Evolutionary conservation across 2,329 filamentous ascomycete genomes (phyloP), one percentile per base, ranked within the genome.

Genomic region (Beauveria bassiana): DNA sequence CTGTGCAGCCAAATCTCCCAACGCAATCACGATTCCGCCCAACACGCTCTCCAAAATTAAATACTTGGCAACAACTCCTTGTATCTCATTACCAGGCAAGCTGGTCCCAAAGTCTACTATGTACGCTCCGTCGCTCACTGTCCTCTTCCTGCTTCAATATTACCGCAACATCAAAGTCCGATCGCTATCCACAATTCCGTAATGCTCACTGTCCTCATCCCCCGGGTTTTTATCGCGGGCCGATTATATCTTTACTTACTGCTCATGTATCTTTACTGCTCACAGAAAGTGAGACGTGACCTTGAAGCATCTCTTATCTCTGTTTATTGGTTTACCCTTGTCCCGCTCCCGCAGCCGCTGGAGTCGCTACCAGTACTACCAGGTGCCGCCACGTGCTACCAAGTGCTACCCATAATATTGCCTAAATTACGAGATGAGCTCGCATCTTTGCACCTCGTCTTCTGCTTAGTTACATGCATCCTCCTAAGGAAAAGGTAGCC

Each of bases 141-240:
- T 38, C 12, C 50, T 40, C n/a, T 40, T 24, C 14, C 28, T 31
- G 7, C 49, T 7, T 18, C 8, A 20, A 9, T 40, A 53, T 53
- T 42, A 38, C 51, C 51, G 51, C 51, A 53, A 49, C 45, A 22
- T 45, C 45, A 58, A 50, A 52, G 46, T 52, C 57, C 57, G 34
- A 52, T 59, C 38, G 47, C 38, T 20, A 43, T 28, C 28, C 20
- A n/a, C 49, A n/a, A 46, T 50, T 38, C 24, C 26, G 22, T 50
- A 24, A 18, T 50, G 18, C 22, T 50, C 12, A 5, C 12, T 34
- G 47, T 7, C 22, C 14, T 8, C 46, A 5, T 49, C 31, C 47
- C 40, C 57, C 57, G 49, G 46, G 26, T 60, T 60, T 60, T 60
- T 60, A 60, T 60, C 57, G 57, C 57, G 18, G 51, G 38, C 40